Percentiles rank a stretch among this genome's conserved stretches.
Evolutionary conservation across 169 alveolate species (phyloP).

Genomic region (Babesia microti): DNA sequence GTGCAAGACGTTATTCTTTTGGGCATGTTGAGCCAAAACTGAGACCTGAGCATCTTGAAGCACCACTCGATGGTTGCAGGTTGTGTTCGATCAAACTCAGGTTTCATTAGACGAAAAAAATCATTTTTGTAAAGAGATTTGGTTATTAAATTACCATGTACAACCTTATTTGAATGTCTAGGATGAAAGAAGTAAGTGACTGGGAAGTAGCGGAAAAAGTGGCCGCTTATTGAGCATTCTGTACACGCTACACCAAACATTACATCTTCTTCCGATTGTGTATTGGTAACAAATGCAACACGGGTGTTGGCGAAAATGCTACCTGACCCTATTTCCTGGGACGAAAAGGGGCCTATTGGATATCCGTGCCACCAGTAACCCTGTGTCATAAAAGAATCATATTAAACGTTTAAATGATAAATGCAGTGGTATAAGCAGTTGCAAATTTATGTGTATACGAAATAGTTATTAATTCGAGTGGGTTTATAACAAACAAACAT

Average conservation of each 20-base stretch:
- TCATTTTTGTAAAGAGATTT: slow-evolving; percentile 1
- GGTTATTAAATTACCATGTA: background rate
- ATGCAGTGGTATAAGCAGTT: background rate
- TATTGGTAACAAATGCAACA: slow-evolving; percentile 63
- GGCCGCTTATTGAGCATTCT: slow-evolving; percentile 78
- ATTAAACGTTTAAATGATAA: background rate
- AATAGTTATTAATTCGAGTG: background rate
- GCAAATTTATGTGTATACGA: background rate
- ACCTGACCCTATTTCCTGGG: slow-evolving; percentile 79
- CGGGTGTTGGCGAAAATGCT: slow-evolving; percentile 57
- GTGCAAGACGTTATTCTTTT: slow-evolving; percentile 6
- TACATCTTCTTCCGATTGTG: slow-evolving; percentile 40
- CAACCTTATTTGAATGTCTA: slow-evolving; percentile 4
- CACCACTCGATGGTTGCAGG: slow-evolving; percentile 45
- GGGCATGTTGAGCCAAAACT: slow-evolving; percentile 37
- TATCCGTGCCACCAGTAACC: slow-evolving; percentile 79
- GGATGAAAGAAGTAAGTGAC: slow-evolving; percentile 63
- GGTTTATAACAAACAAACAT: no score
- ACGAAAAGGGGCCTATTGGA: slow-evolving; percentile 77
- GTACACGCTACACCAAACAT: slow-evolving; percentile 68
- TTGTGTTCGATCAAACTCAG: slow-evolving; percentile 6
- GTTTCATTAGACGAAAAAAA: slow-evolving; percentile 16
- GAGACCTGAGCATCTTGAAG: slow-evolving; percentile 33
- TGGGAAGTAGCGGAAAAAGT: slow-evolving; percentile 73
- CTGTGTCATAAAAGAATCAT: slow-evolving; percentile 11